Percentiles rank a stretch among this genome's conserved stretches.
Conservation (phyloP, 2,329 filamentous ascomycete genomes). For the Ophiosphaerella herpotricha region DNA sequence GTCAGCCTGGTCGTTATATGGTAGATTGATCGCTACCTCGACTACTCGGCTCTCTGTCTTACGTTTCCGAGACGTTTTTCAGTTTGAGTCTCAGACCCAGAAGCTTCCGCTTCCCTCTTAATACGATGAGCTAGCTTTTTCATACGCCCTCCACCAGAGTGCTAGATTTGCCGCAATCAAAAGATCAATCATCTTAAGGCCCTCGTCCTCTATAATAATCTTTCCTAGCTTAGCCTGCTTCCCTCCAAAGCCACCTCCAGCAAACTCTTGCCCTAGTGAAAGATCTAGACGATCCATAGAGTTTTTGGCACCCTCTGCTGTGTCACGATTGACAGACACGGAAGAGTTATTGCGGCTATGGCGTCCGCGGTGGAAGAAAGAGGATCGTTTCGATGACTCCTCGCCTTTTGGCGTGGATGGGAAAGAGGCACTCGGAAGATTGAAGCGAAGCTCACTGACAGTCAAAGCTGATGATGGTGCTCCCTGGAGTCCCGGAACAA, state of each 20-base stretch:
- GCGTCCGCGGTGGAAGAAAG: constrained; percentile 39
- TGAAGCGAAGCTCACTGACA: constrained; percentile 88
- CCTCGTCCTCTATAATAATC: constrained; percentile 85
- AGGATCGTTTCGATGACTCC: constrained; percentile 39
- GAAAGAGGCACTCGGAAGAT: constrained; percentile 66
- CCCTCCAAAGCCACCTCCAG: constrained; percentile 83
- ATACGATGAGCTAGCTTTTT: constrained; percentile 47
- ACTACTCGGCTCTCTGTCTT: too few species aligned
- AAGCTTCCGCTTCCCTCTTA: constrained; percentile 10
- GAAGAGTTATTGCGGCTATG: constrained; percentile 37
- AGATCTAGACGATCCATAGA: constrained; percentile 65
- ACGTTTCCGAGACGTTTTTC: not conserved
- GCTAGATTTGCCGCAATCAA: constrained; percentile 89
- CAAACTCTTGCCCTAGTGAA: constrained; percentile 77
- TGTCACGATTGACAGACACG: constrained; percentile 22
- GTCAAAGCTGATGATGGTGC: constrained; percentile 47
- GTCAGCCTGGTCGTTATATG: too few species aligned
- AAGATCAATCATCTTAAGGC: constrained; percentile 93
- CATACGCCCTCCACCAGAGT: constrained; percentile 91
- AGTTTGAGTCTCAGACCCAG: not conserved
- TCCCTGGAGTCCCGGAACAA: constrained; percentile 57
- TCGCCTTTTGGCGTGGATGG: constrained; percentile 37
- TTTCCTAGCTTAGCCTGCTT: constrained; percentile 93
- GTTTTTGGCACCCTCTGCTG: constrained; percentile 24
- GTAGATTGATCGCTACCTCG: too few species aligned